A percentile compares a stretch with the other conserved stretches of the same genome.
These are phyloP conservation scores for Penicillium nucicola DNA, from an alignment of 495 filamentous ascomycete genomes.

Conservation along the genomic window DNA sequence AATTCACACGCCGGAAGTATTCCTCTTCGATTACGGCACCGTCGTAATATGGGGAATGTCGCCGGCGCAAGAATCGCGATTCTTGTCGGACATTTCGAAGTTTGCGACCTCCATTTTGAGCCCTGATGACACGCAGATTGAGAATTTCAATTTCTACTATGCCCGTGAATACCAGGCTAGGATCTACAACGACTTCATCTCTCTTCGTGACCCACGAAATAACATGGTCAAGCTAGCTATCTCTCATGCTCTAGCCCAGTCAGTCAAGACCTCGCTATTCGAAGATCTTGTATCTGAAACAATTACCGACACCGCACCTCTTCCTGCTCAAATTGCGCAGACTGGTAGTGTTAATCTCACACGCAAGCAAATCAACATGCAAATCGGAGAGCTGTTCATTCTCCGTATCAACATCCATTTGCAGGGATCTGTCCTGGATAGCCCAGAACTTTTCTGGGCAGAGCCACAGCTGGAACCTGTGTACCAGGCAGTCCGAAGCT, in stretches of 20 bases:
- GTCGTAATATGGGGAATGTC: constrained; percentile 99
- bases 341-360: constrained; percentile 87
- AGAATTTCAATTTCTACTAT: constrained; percentile 99
- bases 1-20: constrained; percentile 89
- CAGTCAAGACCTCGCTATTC: constrained; percentile 94
- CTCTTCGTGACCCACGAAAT: constrained; percentile 82
- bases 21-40: constrained; percentile 97
- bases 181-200: constrained; percentile 99
- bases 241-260: constrained; percentile 90
- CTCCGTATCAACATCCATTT: constrained; percentile 96
- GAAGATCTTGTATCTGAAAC: constrained; percentile 94
- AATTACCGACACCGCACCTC: constrained; percentile 82
- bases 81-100: constrained; percentile 91
- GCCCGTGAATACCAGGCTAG: constrained; percentile 93
- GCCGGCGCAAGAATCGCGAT: constrained; percentile 73
- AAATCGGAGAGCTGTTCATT: constrained; percentile 97
- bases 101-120: constrained; percentile 89
- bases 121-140: constrained; percentile 85
- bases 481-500: constrained; percentile 90
- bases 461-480: constrained; percentile 95
- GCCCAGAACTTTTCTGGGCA: constrained; percentile 96
- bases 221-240: constrained; percentile 99
- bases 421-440: constrained; percentile 95
- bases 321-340: constrained; percentile 83
- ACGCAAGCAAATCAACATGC: constrained; percentile 90